These are phyloP conservation scores for Citeromyces nyonsensis DNA, from an alignment of 805 yeast species.

Conservation along the genomic window DNA sequence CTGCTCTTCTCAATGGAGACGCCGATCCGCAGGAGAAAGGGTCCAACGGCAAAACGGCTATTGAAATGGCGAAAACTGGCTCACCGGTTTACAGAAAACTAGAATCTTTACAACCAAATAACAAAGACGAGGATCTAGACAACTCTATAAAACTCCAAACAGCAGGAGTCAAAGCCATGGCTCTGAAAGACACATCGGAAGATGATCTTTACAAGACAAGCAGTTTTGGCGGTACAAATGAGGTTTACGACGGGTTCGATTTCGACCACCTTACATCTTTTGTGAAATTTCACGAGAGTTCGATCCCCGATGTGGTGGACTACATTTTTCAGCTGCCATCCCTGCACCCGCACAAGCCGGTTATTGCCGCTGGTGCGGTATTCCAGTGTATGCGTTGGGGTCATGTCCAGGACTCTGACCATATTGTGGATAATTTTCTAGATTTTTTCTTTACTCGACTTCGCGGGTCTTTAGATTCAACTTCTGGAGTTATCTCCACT, in stretches of 20 bases:
- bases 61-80: constrained; percentile 40
- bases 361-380: constrained; percentile 52
- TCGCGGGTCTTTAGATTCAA: constrained; percentile 41
- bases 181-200: constrained; percentile 5
- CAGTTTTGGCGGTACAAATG: constrained; percentile 15
- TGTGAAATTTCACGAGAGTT: constrained; percentile 43
- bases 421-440: constrained; percentile 40
- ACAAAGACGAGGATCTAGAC: constrained; percentile 12
- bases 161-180: constrained; percentile 14
- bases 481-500: constrained; percentile 35
- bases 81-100: constrained; percentile 29
- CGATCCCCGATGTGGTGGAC: constrained; percentile 31
- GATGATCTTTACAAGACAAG: constrained; percentile 9
- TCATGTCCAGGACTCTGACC: constrained; percentile 35
- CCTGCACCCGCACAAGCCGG: constrained; percentile 28
- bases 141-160: constrained; percentile 23
- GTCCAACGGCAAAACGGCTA: constrained; percentile 27
- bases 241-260: constrained; percentile 29
- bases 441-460: constrained; percentile 48
- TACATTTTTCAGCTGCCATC: constrained; percentile 29
- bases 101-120: constrained; percentile 7
- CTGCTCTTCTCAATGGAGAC: constrained; percentile 40
- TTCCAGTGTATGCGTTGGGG: constrained; percentile 63
- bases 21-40: constrained; percentile 39
- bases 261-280: constrained; percentile 45